A percentile compares a stretch with the other conserved stretches of the same genome.
These are phyloP conservation scores for Cytospora leucostoma DNA, from an alignment of 2,329 filamentous ascomycete species.

Conservation along the genomic window DNA sequence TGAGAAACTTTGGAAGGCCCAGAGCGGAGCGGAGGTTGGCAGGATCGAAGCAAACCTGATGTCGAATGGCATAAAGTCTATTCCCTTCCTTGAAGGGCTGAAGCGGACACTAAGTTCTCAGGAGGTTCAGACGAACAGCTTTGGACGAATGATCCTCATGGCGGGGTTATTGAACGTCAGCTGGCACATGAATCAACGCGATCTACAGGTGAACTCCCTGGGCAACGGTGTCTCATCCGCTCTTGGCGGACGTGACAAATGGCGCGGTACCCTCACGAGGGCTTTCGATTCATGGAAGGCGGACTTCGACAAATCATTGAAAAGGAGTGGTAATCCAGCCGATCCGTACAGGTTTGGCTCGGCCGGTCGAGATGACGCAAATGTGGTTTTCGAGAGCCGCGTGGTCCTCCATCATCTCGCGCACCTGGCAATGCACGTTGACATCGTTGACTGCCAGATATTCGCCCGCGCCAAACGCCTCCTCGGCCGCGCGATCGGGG, in stretches of 20 bases:
- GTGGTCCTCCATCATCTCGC: slow-evolving; percentile 91
- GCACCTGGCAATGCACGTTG: slow-evolving; percentile 97
- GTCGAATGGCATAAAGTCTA: slow-evolving; percentile 79
- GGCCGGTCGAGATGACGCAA: slow-evolving; percentile 63
- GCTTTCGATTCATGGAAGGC: slow-evolving; percentile 94
- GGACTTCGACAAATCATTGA: slow-evolving; percentile 82
- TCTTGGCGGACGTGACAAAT: slow-evolving; percentile 85
- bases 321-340: slow-evolving; percentile 54
- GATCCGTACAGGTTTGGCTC: slow-evolving; percentile 57
- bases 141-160: slow-evolving; percentile 92
- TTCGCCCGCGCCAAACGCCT: slow-evolving; percentile 86
- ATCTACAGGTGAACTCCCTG: slow-evolving; percentile 86
- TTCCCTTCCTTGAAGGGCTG: slow-evolving; percentile 86
- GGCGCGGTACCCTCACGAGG: slow-evolving; percentile 79
- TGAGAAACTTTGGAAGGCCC: slow-evolving; percentile 88
- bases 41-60: slow-evolving; percentile 79
- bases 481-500: slow-evolving; percentile 81
- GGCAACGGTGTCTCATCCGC: slow-evolving; percentile 71
- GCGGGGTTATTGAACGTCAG: slow-evolving; percentile 88
- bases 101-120: slow-evolving; percentile 87
- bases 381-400: slow-evolving; percentile 77
- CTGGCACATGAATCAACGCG: slow-evolving; percentile 97
- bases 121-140: slow-evolving; percentile 85
- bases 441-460: slow-evolving; percentile 96
- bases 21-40: slow-evolving; percentile 82